A percentile compares a stretch with the other conserved stretches of the same genome.
phyloP scores from a whole-genome alignment of 345 rosid species.

The Syzygium jambos region DNA sequence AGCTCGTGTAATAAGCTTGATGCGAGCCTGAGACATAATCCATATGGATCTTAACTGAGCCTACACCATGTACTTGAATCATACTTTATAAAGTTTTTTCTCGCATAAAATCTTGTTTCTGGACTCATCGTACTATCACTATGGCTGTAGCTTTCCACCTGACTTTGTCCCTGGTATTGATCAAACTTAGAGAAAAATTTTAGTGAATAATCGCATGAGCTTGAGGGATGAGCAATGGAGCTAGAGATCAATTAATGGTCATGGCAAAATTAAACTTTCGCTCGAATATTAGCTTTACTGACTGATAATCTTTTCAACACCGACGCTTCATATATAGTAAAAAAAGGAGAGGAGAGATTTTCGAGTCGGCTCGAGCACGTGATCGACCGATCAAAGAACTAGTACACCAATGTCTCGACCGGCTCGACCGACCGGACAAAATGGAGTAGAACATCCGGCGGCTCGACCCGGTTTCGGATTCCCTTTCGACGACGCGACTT shows the following conservation, averaged over 20 bases:
- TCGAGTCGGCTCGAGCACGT: background rate
- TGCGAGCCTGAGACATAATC: background rate
- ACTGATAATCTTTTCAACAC: background rate
- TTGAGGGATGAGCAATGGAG: background rate
- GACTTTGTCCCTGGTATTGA: background rate
- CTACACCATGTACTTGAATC: background rate
- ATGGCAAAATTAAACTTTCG: background rate
- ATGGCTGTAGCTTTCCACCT: background rate
- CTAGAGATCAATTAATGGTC: background rate
- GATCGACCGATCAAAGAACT: background rate
- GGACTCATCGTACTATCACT: background rate
- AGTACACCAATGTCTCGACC: background rate
- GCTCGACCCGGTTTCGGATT: background rate
- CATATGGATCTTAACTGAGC: background rate
- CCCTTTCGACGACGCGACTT: background rate
- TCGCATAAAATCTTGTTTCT: background rate
- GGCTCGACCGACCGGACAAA: rapidly evolving
- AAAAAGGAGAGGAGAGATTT: background rate
- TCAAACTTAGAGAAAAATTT: background rate
- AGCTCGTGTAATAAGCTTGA: constrained; percentile 2
- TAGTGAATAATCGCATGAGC: background rate
- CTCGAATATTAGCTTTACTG: background rate
- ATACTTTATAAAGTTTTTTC: background rate
- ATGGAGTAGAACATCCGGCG: background rate
- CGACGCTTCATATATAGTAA: too few species aligned